phyloP scores from a whole-genome alignment of 805 yeast species.

The Kuraishia floccosa region DNA sequence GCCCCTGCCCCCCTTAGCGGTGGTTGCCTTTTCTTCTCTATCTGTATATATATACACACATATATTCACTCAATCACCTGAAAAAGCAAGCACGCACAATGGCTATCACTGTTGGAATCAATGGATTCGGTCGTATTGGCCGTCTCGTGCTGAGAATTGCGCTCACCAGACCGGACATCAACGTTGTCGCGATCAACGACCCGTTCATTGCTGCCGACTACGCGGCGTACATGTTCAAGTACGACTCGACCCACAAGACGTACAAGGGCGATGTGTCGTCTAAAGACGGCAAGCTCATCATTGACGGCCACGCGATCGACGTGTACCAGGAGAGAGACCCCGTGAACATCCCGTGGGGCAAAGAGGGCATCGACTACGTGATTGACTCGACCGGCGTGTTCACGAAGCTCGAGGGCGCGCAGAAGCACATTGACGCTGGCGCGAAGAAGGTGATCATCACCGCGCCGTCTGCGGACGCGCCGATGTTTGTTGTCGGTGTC shows the following conservation, averaged over 20 bases:
- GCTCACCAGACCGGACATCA: slow-evolving; percentile 58
- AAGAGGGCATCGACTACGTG: slow-evolving; percentile 71
- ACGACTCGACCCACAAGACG: slow-evolving; percentile 88
- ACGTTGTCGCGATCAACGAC: slow-evolving; percentile 82
- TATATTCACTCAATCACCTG: too few species aligned
- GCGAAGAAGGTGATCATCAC: slow-evolving; percentile 93
- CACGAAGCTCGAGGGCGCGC: slow-evolving; percentile 73
- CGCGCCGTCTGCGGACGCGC: slow-evolving; percentile 90
- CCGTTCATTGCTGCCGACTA: slow-evolving; percentile 85
- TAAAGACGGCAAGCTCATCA: slow-evolving; percentile 48
- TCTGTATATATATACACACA: too few species aligned
- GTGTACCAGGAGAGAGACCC: slow-evolving; percentile 82
- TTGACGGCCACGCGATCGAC: slow-evolving; percentile 56
- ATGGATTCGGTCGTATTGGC: slow-evolving; percentile 94
- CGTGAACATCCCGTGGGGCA: slow-evolving; percentile 80
- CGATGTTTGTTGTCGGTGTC: slow-evolving; percentile 92
- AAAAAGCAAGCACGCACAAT: too few species aligned
- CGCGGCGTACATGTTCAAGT: slow-evolving; percentile 93
- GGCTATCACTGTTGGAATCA: slow-evolving; percentile 74
- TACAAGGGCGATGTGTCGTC: slow-evolving; percentile 62
- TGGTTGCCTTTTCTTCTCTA: too few species aligned
- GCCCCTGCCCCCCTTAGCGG: too few species aligned
- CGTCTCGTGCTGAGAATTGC: slow-evolving; percentile 84
- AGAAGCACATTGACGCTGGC: slow-evolving; percentile 79
- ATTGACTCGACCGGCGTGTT: slow-evolving; percentile 94